phyloP scores from a whole-genome alignment of 345 rosid genomes.

The Carallia brachiata region DNA sequence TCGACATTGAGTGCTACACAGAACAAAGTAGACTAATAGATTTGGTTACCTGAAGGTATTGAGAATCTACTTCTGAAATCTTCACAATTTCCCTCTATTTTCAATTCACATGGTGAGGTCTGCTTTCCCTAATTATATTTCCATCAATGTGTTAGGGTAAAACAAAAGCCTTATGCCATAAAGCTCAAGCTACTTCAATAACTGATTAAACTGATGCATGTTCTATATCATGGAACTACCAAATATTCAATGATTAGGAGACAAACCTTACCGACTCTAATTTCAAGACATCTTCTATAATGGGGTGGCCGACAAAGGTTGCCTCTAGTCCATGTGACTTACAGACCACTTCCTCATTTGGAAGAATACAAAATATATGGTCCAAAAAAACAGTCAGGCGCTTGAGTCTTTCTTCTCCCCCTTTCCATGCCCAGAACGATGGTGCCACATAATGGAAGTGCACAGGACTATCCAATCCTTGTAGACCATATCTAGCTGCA shows the following conservation, averaged over 20 bases:
- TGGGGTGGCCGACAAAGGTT: slow-evolving; percentile 84
- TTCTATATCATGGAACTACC: neutral
- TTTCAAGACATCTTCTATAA: slow-evolving; percentile 74
- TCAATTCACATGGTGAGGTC: slow-evolving; percentile 34
- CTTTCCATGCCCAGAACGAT: slow-evolving; percentile 99
- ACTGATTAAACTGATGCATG: neutral
- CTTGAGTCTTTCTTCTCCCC: slow-evolving; percentile 76
- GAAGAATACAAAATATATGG: slow-evolving; percentile 90
- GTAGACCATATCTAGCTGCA: slow-evolving; percentile 70
- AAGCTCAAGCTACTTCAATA: neutral
- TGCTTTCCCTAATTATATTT: slow-evolving; percentile 45
- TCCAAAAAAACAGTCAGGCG: slow-evolving; percentile 68
- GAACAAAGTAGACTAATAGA: neutral
- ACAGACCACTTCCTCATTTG: slow-evolving; percentile 66
- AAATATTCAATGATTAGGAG: neutral
- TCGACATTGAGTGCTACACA: no score
- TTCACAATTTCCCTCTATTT: slow-evolving; percentile 46
- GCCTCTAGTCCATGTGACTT: slow-evolving; percentile 63
- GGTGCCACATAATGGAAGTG: slow-evolving; percentile 94
- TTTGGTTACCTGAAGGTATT: slow-evolving; percentile 56
- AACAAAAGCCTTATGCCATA: neutral
- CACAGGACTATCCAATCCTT: slow-evolving; percentile 33
- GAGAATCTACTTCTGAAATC: slow-evolving; percentile 40
- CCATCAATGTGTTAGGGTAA: slow-evolving; percentile 6
- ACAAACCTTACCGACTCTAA: slow-evolving; percentile 44